Conservation (phyloP, 2,329 filamentous ascomycete genomes). For the Sporothrix globosa region DNA sequence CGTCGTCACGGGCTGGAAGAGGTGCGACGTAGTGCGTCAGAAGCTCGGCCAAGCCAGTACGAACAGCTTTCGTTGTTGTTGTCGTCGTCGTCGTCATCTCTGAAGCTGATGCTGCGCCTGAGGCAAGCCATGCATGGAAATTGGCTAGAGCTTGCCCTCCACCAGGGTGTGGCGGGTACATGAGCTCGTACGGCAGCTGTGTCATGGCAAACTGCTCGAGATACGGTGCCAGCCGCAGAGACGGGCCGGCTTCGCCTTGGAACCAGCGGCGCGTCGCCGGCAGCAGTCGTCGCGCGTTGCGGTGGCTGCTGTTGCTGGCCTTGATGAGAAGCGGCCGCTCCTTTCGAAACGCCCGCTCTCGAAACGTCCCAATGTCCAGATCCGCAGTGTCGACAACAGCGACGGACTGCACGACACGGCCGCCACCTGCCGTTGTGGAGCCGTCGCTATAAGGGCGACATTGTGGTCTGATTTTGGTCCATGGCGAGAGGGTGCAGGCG, state of each 20-base stretch:
- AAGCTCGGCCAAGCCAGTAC: conserved; percentile 33
- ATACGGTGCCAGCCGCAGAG: conserved; percentile 38
- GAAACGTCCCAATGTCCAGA: conserved; percentile 52
- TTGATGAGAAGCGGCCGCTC: conserved; percentile 58
- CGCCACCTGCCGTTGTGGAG: conserved; percentile 30
- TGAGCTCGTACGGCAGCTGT: conserved; percentile 48
- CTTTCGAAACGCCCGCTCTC: conserved; percentile 55
- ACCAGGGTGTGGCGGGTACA: conserved; percentile 33
- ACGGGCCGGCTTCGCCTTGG: conserved; percentile 3
- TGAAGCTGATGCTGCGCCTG: neutral
- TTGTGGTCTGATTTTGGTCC: neutral
- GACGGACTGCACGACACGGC: conserved; percentile 20
- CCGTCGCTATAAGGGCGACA: conserved; percentile 50
- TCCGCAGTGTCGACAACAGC: neutral
- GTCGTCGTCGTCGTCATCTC: too few relatives aligned
- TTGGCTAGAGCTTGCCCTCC: neutral
- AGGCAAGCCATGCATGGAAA: conserved; percentile 34
- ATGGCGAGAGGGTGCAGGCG: neutral
- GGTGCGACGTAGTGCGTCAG: conserved; percentile 25
- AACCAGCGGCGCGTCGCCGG: conserved; percentile 67
- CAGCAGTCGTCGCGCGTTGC: conserved; percentile 47
- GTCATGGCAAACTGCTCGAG: conserved; percentile 42
- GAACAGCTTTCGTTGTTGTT: neutral
- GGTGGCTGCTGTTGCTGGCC: conserved; percentile 41
- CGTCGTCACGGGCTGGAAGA: neutral